These are phyloP conservation scores for Pseudocercospora fijiensis DNA, from an alignment of 2,329 filamentous ascomycete genomes.

Conservation along the genomic window DNA sequence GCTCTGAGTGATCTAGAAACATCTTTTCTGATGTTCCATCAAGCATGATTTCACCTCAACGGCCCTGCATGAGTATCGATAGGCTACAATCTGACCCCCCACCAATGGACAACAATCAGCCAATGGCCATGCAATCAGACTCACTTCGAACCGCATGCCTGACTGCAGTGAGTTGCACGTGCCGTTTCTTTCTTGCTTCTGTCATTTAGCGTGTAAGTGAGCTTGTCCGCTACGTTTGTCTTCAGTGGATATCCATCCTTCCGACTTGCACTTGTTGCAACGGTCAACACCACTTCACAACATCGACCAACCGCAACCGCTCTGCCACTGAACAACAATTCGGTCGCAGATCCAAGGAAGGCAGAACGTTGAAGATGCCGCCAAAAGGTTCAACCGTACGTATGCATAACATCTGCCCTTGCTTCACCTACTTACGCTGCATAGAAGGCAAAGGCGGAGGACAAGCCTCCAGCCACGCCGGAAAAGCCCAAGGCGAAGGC, in stretches of 20 bases:
- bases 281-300: neutral
- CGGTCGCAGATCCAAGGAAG: too few relatives aligned
- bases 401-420: neutral
- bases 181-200: neutral
- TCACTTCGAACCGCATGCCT: neutral
- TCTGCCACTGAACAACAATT: neutral
- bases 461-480: conserved; percentile 19
- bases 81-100: neutral
- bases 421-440: conserved; percentile 1
- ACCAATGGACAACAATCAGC: neutral
- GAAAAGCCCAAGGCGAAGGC: conserved; percentile 20
- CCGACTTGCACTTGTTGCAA: neutral
- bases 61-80: neutral
- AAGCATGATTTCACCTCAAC: neutral
- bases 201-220: too few relatives aligned
- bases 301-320: neutral
- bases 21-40: too few relatives aligned
- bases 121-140: neutral
- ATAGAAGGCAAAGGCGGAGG: conserved; percentile 10
- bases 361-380: conserved; percentile 22
- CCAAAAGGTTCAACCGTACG: conserved; percentile 29
- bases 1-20: too few relatives aligned
- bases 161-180: neutral
- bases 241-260: neutral
- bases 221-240: conserved; percentile 2